phyloP scores from a whole-genome alignment of 1,284 basidiomycete genomes.

The Exsudoporus floridanus region DNA sequence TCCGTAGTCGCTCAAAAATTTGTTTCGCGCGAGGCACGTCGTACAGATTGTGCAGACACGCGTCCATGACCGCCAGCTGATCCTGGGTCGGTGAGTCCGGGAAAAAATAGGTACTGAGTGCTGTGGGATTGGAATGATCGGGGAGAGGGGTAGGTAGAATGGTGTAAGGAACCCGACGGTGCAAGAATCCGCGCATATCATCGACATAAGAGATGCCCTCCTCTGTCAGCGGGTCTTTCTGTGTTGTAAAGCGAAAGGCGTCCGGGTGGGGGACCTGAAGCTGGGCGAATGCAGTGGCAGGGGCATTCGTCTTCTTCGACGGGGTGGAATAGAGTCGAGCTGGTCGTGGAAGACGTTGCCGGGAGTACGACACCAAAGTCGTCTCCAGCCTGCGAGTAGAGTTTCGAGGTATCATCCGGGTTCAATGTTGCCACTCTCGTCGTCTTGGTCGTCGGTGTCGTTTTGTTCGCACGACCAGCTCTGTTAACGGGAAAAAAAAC shows the following conservation, averaged over 20 bases:
- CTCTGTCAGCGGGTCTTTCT: conserved; percentile 20
- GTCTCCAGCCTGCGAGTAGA: conserved; percentile 51
- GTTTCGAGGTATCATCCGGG: conserved; percentile 47
- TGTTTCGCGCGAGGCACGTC: conserved; percentile 69
- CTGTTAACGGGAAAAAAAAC: conserved; percentile 6
- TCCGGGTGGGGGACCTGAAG: conserved; percentile 38
- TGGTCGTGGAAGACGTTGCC: conserved; percentile 64
- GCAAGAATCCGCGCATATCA: conserved; percentile 50
- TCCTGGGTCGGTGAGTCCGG: conserved; percentile 65
- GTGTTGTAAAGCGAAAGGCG: conserved; percentile 39
- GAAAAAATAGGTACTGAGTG: conserved; percentile 57
- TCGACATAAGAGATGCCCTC: conserved; percentile 23
- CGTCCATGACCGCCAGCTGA: conserved; percentile 71
- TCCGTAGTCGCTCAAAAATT: conserved; percentile 63
- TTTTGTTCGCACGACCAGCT: conserved; percentile 18
- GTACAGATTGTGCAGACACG: conserved; percentile 71
- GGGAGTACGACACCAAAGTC: conserved; percentile 61
- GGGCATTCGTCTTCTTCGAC: conserved; percentile 51
- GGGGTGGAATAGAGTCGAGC: conserved; percentile 65
- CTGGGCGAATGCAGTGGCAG: conserved; percentile 48
- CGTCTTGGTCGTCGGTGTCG: conserved; percentile 10
- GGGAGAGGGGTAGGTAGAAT: conserved; percentile 66
- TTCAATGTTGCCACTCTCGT: conserved; percentile 3
- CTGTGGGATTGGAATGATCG: conserved; percentile 37
- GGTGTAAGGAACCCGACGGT: conserved; percentile 48